Evolutionary conservation across 768 basidiomycete genomes (phyloP), one percentile per base, ranked within the genome.

Genomic region (Lentinula guzmanii): DNA sequence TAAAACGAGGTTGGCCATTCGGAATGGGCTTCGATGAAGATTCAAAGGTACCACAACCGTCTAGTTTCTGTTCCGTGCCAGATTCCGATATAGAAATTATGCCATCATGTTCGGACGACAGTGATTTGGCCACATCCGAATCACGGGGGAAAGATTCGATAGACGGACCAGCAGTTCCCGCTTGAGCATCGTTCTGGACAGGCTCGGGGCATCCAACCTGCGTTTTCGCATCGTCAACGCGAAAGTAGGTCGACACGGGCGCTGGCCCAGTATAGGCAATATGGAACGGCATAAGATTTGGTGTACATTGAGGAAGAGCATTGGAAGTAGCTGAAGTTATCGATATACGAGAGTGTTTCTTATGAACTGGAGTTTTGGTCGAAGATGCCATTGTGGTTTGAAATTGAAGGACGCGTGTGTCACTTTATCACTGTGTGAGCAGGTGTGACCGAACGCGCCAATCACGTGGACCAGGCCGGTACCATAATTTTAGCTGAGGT

Each of bases 221-320:
- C 37, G 71, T 71, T 28, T 70, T 69, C 8, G 77, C 70, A n/a
- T 76, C 70, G n/a, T 79, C 79, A 57, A 86, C 77, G 50, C 79
- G 81, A 70, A 93, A 86, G 70, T 86, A 94, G 5, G 87, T 86
- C 3, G 87, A 87, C 16, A 93, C 76, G 5, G 86, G 85, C 1
- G 91, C 91, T 18, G 80, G 79, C 0, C 92, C 92, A 9, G 80
- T 76, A 71, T 91, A 84, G 11, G 78, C 72, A 52, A 93, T 85
- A 65, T 88, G 85, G 64, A 95, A 94, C 4, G 92, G 92, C 89
- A 95, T 91, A 34, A 95, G 79, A 68, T 86, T 80, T 1, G 89
- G 90, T 2, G 73, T 76, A 52, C 82, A 84, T 69, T 37, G 28
- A 39, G 42, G 13, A 43, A 61, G n/a, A 31, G 16, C 34, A 28